phyloP scores from a whole-genome alignment of 192 early-diverging fungal species.

The Entomortierella beljakovae region DNA sequence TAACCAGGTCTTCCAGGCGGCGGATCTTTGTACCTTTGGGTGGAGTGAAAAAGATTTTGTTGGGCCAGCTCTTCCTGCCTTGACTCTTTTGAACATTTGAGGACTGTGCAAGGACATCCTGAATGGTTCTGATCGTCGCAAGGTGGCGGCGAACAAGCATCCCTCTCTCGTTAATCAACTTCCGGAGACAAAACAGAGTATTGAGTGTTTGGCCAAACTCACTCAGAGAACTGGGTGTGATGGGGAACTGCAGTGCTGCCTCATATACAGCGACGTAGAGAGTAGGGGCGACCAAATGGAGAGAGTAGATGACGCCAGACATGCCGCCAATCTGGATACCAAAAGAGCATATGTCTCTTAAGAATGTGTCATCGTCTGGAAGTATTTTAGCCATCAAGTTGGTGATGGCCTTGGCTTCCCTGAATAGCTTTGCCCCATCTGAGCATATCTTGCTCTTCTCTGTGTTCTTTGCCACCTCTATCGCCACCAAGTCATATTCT shows the following conservation, averaged over 20 bases:
- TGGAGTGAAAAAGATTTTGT: not conserved
- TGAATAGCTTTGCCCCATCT: not conserved
- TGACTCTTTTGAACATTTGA: not conserved
- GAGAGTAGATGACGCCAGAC: not conserved
- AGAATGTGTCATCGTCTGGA: not conserved
- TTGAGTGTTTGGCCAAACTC: not conserved
- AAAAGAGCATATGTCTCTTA: not conserved
- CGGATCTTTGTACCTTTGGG: not conserved
- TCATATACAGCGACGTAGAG: not conserved
- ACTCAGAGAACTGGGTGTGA: not conserved
- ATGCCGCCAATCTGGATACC: not conserved
- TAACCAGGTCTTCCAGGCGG: not conserved
- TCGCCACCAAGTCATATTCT: not conserved
- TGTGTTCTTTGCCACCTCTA: not conserved
- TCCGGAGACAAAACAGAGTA: not conserved
- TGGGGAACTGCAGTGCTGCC: not conserved
- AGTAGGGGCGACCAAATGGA: not conserved
- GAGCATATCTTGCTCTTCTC: not conserved
- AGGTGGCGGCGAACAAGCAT: not conserved
- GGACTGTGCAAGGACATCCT: not conserved
- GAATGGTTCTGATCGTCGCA: not conserved
- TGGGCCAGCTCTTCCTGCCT: not conserved
- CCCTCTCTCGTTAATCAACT: not conserved
- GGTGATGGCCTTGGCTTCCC: not conserved
- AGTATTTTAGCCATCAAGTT: not conserved